Evolutionary conservation across 257 asterid species (phyloP), one percentile per base, ranked within the genome.

Genomic region (Mentha longifolia): DNA sequence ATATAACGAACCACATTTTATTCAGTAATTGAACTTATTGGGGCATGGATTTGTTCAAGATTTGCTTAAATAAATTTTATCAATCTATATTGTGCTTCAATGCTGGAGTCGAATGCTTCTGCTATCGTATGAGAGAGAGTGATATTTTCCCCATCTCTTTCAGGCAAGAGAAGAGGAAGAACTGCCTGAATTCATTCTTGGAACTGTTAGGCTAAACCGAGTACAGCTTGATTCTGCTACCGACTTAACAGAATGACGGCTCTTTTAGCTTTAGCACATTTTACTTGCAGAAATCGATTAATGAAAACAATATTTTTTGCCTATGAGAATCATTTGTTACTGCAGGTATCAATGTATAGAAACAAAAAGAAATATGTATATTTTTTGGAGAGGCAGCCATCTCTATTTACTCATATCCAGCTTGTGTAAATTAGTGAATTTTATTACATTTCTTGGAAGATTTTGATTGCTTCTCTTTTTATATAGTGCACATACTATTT

Each of bases 141-240:
- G 22, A 46, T 19, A 37, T 1, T 31, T 58, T 65, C 64, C 41
- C 60, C 47, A 5, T 73, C 41, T 64, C 55, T 69, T 67, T 46
- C 91, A 95, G 99, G 99, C 88, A 35, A 88, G 70, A 82, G 98
- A 92, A 68, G 97, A 86, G 76, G 77, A 77, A 6, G 99, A 95
- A 68, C 97, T 95, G 72, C 99, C 99, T 3, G 98, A 92, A 82
- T 85, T 84, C 79, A 79, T 95, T 78, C 98, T 92, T 67, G 98
- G 97, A 84, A 92, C 98, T 20, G 97, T 89, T 63, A 69, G 97
- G 75, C 79, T 95, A 67, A 95, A 89, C 79, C 96, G 98, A 0
- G 45, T 95, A 15, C 78, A 74, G 77, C 78, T 82, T 30, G 99
- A 95, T 51, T 79, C 98, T 73, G 99, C 99, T 74, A 86, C 88